Base-by-base conservation (phyloP, 2,329 filamentous ascomycete species). In the Pseudopyricularia javanii region DNA sequence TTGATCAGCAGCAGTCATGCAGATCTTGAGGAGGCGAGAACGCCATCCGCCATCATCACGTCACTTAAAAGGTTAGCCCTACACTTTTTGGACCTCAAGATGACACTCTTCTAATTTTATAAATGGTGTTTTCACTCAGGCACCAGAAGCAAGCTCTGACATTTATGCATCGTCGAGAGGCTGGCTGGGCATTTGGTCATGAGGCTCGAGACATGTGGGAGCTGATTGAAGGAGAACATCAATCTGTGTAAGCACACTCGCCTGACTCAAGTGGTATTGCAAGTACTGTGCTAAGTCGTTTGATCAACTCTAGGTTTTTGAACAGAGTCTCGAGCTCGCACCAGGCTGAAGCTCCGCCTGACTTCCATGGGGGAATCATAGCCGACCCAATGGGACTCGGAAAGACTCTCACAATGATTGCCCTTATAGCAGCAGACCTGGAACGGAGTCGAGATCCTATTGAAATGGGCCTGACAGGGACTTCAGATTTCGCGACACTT, bases 361-460 rank as follows among this genome's bases (percentile, higher is more conserved):
- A 59, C 0, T 72, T 71, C n/a, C 60, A 59, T 9, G 72, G 72
- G 0, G 72, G 72, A 1, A 69, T 74, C n/a, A 60, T 74, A 22
- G 71, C 71, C 1, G 72, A 74, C 54, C 63, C 66, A 0, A 75
- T 74, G 72, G 72, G 72, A 0, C 59, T 74, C 0, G 72, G 72
- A 0, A 75, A 75, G 52, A 72, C 71, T 0, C 54, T 74, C 0
- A 66, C 66, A 0, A 72, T 73, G 66, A 68, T 74, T 26, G 59
- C 71, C 0, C 53, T 75, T 1, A 58, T 64, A 2, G 71, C 70
- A 1, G 55, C 59, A 0, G 66, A 69, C 45, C 40, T 55, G 5
- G 30, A 52, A 3, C 15, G 15, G 20, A 15, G 17, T 8, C 45
- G 20, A 12, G 28, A 34, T 7, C 12, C 28, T 22, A 22, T 40